Percentiles rank a stretch among this genome's conserved stretches.
These are phyloP conservation scores for Apodospora peruviana DNA, from an alignment of 495 filamentous ascomycete species.

Conservation along the genomic window DNA sequence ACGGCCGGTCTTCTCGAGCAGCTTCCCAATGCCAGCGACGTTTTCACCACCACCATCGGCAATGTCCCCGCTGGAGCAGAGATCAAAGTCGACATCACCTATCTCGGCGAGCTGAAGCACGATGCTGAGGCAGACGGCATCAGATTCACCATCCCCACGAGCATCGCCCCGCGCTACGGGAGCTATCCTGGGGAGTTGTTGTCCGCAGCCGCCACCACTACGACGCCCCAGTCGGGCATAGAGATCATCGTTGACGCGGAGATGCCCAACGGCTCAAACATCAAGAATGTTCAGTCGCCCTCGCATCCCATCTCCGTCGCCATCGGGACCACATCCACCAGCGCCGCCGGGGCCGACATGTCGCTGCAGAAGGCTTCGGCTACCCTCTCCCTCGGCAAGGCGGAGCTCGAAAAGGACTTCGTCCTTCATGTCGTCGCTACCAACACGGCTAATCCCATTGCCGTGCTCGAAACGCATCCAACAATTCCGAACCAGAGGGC, in stretches of 20 bases:
- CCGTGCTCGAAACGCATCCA: slow-evolving; percentile 58
- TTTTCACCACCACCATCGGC: slow-evolving; percentile 59
- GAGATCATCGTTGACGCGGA: slow-evolving; percentile 55
- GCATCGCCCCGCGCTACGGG: slow-evolving; percentile 60
- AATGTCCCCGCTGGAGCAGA: slow-evolving; percentile 52
- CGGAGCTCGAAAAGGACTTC: slow-evolving; percentile 47
- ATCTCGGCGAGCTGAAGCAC: slow-evolving; percentile 63
- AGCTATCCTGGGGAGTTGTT: slow-evolving; percentile 27
- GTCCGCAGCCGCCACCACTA: background rate
- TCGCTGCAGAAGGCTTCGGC: slow-evolving; percentile 54
- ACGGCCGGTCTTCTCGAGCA: slow-evolving; percentile 59
- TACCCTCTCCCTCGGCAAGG: slow-evolving; percentile 44
- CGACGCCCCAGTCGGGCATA: slow-evolving; percentile 35
- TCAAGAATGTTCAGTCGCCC: slow-evolving; percentile 57
- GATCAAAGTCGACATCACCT: slow-evolving; percentile 54
- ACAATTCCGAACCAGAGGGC: slow-evolving; percentile 55
- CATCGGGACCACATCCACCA: slow-evolving; percentile 50
- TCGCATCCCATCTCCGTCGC: slow-evolving; percentile 62
- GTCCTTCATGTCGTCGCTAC: slow-evolving; percentile 51
- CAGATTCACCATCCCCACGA: slow-evolving; percentile 59
- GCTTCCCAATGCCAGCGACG: slow-evolving; percentile 49
- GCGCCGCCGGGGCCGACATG: slow-evolving; percentile 33
- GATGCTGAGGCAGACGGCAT: slow-evolving; percentile 57
- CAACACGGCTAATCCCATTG: slow-evolving; percentile 50
- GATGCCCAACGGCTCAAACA: slow-evolving; percentile 48